Evolutionary conservation across 2,329 filamentous ascomycete species (phyloP), one percentile per base, ranked within the genome.

Genomic region (Ophiocordyceps polyrhachis-furcata): DNA sequence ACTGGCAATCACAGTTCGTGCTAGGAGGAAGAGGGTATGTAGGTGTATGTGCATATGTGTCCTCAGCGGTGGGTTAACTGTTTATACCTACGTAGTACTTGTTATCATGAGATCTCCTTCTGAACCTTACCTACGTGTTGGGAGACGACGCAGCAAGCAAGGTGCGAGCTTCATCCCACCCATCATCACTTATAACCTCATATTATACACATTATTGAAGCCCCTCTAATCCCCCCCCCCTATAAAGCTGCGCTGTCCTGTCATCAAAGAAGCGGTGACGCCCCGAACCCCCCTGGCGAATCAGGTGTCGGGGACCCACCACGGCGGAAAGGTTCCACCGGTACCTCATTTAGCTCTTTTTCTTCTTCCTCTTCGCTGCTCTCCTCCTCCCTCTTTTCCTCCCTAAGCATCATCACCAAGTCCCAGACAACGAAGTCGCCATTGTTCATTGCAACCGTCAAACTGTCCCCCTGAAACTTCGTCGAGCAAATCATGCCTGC

Each of bases 401-500:
- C 7, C 25, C 9, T 28, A 32, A 20, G 4, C 25, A 28, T 28
- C 25, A 32, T 20, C 25, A 43, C 20, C 41, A 29, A 15, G 5
- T 37, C 37, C 52, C 45, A 38, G 35, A 38, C 35, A 38, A 38
- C 35, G 35, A 38, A 38, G 38, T 23, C 38, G 48, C 50, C 56
- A 54, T 54, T 52, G 52, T 51, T 54, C 55, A 56, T 53, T 53
- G 54, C 55, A 55, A 52, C 51, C 55, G 44, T 56, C 52, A 42
- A 41, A 47, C 19, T 21, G 55, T 53, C 43, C 52, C 62, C 58
- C 53, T 58, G 70, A 74, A 76, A 79, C 81, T 48, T 79, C 71
- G 79, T 83, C 80, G 78, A 82, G 70, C 71, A 57, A 67, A 53
- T 38, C 62, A 80, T 79, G 74, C 76, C 76, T 75, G 80, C 78